Conservation (phyloP, 805 yeast genomes). For the Starmerella roubikii region DNA sequence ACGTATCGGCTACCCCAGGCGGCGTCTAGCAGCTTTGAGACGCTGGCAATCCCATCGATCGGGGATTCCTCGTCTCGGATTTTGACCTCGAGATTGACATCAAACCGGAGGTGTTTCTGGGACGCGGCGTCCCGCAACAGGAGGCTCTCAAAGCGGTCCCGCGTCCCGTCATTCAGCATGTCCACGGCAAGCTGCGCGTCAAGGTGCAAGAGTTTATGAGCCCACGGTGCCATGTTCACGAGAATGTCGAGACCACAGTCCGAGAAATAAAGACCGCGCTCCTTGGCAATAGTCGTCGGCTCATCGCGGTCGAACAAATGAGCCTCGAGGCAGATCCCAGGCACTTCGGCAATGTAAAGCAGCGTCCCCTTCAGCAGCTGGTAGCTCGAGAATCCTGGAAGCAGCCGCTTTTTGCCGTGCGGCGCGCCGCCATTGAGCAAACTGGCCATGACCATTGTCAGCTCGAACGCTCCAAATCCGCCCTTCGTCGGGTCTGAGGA, state of each 20-base stretch:
- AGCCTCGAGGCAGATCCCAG: conserved; percentile 2
- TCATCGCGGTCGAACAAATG: background rate
- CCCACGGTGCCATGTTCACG: conserved; percentile 63
- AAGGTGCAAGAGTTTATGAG: conserved; percentile 47
- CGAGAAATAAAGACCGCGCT: conserved; percentile 13
- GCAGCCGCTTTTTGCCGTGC: conserved; percentile 58
- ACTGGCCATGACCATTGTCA: conserved; percentile 66
- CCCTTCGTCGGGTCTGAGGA: conserved; percentile 40
- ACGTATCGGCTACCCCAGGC: conserved; percentile 17
- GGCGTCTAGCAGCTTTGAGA: conserved; percentile 3
- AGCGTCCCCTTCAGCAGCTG: conserved; percentile 86
- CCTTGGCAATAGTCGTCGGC: conserved; percentile 1
- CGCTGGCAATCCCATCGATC: background rate
- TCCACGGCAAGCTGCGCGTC: conserved; percentile 57
- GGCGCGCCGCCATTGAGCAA: conserved; percentile 63
- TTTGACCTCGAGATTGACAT: conserved; percentile 39
- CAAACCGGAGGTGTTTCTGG: conserved; percentile 44
- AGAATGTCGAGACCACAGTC: conserved; percentile 52
- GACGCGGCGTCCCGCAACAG: conserved; percentile 45
- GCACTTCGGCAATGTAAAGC: conserved; percentile 53
- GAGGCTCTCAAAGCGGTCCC: conserved; percentile 68
- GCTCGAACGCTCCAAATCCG: conserved; percentile 81
- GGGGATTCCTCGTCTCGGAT: conserved; percentile 1
- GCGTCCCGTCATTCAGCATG: conserved; percentile 62
- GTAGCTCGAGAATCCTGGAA: conserved; percentile 83